A percentile compares a stretch with the other conserved stretches of the same genome.
These are phyloP conservation scores for Magnusiomyces suaveolens DNA, from an alignment of 1,139 yeast genomes.

Conservation along the genomic window DNA sequence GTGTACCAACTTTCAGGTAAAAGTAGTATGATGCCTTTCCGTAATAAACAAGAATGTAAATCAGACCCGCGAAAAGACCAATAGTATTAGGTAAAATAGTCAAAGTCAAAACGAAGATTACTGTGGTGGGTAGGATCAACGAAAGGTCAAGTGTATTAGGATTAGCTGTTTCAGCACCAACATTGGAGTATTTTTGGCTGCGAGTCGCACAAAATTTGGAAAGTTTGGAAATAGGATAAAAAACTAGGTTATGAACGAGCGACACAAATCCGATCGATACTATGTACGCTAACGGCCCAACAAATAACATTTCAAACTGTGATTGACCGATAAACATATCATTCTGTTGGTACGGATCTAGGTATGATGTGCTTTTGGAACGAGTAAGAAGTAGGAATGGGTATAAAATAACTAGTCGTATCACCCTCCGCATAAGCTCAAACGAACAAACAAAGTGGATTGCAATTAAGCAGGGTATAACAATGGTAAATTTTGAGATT, in stretches of 20 bases:
- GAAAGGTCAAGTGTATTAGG: background rate
- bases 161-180: background rate
- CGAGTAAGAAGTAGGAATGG: constrained; percentile 10
- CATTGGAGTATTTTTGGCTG: background rate
- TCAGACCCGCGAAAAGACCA: constrained; percentile 8
- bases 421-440: constrained; percentile 15
- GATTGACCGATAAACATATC: constrained; percentile 4
- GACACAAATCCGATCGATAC: constrained; percentile 1
- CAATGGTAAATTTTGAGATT: constrained; percentile 15
- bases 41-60: constrained; percentile 10
- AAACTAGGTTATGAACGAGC: background rate
- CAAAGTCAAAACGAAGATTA: constrained; percentile 32
- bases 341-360: background rate
- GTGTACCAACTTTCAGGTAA: constrained; percentile 7
- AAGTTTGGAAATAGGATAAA: constrained; percentile 1
- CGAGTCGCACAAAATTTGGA: background rate
- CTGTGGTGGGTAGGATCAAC: background rate
- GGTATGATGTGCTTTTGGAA: background rate
- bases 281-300: background rate
- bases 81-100: constrained; percentile 13
- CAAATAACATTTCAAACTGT: background rate
- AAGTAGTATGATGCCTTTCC: constrained; percentile 4
- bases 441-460: constrained; percentile 19
- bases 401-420: constrained; percentile 15
- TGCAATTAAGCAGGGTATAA: constrained; percentile 13